phyloP scores from a whole-genome alignment of 2,329 filamentous ascomycete species.

The Nemania sp. region DNA sequence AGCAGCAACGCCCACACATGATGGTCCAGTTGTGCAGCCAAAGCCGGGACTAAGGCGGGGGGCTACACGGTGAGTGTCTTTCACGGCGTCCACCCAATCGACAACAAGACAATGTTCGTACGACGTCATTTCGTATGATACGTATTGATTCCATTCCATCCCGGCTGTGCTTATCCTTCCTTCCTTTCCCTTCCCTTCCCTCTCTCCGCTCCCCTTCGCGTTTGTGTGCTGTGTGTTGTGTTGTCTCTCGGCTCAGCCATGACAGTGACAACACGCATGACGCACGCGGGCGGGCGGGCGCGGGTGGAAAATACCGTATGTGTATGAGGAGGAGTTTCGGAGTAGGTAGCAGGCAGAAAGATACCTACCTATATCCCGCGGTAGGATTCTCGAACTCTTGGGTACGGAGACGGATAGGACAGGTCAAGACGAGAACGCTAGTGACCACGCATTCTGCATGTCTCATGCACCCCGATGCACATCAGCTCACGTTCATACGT shows the following conservation, averaged over 20 bases:
- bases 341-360: not conserved
- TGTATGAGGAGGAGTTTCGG: not conserved
- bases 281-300: not conserved
- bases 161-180: conserved; percentile 30
- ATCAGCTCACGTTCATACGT: conserved; percentile 30
- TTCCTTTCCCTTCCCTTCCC: too few relatives aligned
- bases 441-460: conserved; percentile 32
- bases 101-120: conserved; percentile 15
- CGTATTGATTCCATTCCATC: not conserved
- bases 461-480: conserved; percentile 34
- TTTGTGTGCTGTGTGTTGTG: too few relatives aligned
- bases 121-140: conserved; percentile 14
- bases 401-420: not conserved
- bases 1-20: conserved; percentile 14
- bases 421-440: conserved; percentile 28
- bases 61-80: conserved; percentile 10
- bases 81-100: conserved; percentile 26
- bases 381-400: not conserved
- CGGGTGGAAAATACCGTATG: conserved; percentile 1
- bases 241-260: conserved; percentile 16
- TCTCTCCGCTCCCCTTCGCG: too few relatives aligned
- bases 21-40: conserved; percentile 23
- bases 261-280: conserved; percentile 15
- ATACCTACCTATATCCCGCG: conserved; percentile 2
- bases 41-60: conserved; percentile 2